phyloP scores from a whole-genome alignment of 805 yeast genomes.

The Millerago galiae region DNA sequence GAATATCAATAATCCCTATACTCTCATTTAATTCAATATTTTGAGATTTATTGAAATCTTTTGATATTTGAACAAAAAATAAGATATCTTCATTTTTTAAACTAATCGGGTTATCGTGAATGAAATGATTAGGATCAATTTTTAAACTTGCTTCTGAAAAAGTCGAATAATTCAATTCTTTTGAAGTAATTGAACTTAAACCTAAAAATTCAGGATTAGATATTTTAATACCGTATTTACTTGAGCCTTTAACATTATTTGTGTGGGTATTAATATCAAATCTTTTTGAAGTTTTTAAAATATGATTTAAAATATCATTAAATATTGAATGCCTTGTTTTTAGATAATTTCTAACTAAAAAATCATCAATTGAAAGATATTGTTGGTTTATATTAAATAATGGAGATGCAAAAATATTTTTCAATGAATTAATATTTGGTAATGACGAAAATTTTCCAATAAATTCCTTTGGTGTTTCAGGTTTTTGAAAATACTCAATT shows the following conservation, averaged over 20 bases:
- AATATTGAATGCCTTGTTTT: constrained; percentile 1
- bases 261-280: constrained; percentile 10
- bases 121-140: background rate
- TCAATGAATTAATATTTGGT: background rate
- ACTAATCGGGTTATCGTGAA: no score
- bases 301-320: constrained; percentile 7
- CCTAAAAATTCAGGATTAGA: background rate
- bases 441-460: background rate
- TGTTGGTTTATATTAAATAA: background rate
- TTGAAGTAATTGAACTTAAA: background rate
- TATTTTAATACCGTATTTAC: constrained; percentile 7
- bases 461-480: background rate
- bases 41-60: no score
- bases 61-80: no score
- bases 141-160: background rate
- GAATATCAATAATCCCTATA: background rate
- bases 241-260: background rate
- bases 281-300: constrained; percentile 8
- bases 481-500: background rate
- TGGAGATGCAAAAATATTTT: background rate
- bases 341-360: constrained; percentile 6
- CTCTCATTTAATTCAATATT: no score
- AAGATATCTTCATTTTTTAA: no score
- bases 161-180: background rate
- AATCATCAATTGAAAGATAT: constrained; percentile 11